Percentiles rank a stretch among this genome's conserved stretches.
Evolutionary conservation across 1,139 yeast genomes (phyloP).

Genomic region (Saccharomyces hybrid): DNA sequence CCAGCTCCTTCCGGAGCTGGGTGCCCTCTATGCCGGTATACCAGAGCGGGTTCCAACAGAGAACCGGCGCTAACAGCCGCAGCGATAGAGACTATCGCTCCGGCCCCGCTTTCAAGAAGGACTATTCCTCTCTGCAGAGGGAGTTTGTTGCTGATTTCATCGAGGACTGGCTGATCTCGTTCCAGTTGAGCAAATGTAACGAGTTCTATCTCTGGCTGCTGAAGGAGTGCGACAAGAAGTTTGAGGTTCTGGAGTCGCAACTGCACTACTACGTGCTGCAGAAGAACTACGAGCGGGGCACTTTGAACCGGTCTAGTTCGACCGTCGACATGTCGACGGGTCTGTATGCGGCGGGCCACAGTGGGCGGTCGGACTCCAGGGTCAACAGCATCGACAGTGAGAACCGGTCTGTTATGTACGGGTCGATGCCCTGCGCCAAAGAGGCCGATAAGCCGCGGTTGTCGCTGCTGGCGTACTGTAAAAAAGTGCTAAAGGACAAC

Average conservation of each 20-base stretch:
- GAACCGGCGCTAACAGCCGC: conserved; percentile 7
- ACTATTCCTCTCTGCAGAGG: conserved; percentile 15
- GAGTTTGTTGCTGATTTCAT: conserved; percentile 26
- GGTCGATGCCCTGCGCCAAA: background rate
- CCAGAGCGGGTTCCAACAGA: conserved; percentile 2
- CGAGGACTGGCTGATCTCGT: conserved; percentile 28
- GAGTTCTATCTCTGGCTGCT: conserved; percentile 30
- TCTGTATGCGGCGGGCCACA: background rate
- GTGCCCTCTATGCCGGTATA: background rate
- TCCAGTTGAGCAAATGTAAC: conserved; percentile 28
- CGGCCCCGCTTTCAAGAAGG: conserved; percentile 2
- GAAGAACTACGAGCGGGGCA: conserved; percentile 6
- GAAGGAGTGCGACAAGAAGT: conserved; percentile 22
- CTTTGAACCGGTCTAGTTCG: background rate
- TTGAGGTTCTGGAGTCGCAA: conserved; percentile 18
- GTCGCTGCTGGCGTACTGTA: conserved; percentile 2
- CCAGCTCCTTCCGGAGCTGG: conserved; percentile 2
- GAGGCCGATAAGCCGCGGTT: background rate
- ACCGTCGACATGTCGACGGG: background rate
- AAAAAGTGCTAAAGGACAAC: conserved; percentile 19
- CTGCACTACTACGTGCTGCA: conserved; percentile 19
- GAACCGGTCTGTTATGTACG: background rate
- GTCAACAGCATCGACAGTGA: background rate
- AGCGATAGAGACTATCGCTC: background rate
- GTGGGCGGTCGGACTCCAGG: background rate